Evolutionary conservation across 2,329 filamentous ascomycete genomes (phyloP), one percentile per base, ranked within the genome.

Genomic region (Pseudogymnoascus sp.): DNA sequence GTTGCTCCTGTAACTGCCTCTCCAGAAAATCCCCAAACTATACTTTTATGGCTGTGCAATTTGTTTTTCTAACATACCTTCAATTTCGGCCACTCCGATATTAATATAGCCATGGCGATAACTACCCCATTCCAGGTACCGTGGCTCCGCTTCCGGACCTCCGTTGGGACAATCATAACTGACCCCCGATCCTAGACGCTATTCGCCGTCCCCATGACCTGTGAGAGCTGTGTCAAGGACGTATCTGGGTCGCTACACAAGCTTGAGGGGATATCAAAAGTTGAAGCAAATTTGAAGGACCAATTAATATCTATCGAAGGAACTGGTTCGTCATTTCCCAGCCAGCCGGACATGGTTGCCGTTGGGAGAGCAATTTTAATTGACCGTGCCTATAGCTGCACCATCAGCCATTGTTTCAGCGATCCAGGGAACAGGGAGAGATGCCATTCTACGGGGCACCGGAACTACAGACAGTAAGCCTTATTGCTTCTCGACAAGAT

Each of bases 121-220:
- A 71, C 70, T 65, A 74, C 70, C 38, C 67, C 73, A 21, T 76
- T 76, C 64, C 71, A 76, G 67, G 74, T 74, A 44, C 36, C 67
- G 67, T 21, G 47, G 23, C 26, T 66, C 53, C 44, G 62, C 36
- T 60, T 42, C 64, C 35, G 59, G 13, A 53, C 61, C 69, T 70
- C 71, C 71, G 69, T 72, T 67, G 40, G 38, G 9, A 21, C 61
- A 35, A 57, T 61, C 66, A 62, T 69, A 60, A 70, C 64, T 60
- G 42, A 63, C 40, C 35, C 59, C 17, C 36, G 28, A 35, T 47
- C 53, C 17, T 47, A 97, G 89, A 96, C 93, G 66, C 88, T 93
- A 68, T 97, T 97, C 76, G 92, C 93, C 67, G 95, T 97, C 70
- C 93, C 92, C 63, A 87, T 97, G 81, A 91, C 87, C 77, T 97